Evolutionary conservation across 2,329 filamentous ascomycete genomes (phyloP).

Genomic region (Ophiocordyceps camponoti-leonardi): DNA sequence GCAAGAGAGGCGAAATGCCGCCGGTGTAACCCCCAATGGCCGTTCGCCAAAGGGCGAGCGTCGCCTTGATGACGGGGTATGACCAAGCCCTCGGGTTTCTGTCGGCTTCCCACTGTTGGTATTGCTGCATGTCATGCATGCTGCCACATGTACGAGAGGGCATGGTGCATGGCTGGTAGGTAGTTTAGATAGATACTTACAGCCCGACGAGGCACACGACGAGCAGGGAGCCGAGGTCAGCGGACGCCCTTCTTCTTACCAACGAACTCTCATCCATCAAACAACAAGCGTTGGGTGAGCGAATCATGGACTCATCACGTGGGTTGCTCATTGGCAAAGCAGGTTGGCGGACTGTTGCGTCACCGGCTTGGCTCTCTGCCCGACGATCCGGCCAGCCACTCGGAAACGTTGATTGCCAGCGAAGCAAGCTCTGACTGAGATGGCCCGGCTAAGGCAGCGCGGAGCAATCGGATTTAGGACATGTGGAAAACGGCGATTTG

Average conservation of each 20-base stretch:
- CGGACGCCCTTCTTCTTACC: background rate
- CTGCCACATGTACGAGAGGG: slow-evolving; percentile 3
- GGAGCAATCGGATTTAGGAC: background rate
- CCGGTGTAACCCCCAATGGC: slow-evolving; percentile 2
- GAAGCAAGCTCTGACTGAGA: background rate
- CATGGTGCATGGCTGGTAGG: slow-evolving; percentile 1
- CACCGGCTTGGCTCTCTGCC: background rate
- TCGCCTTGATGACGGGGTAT: slow-evolving; percentile 2
- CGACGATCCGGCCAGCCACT: background rate
- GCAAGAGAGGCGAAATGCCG: background rate
- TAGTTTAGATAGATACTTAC: background rate
- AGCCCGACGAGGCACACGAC: background rate
- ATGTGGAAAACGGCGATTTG: background rate
- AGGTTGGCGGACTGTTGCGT: too few species aligned
- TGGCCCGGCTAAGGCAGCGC: background rate
- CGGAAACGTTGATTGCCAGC: background rate
- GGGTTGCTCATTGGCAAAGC: too few species aligned
- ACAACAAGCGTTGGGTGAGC: background rate
- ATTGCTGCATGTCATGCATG: slow-evolving; percentile 8
- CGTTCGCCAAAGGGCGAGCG: background rate
- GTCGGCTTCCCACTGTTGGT: slow-evolving; percentile 1
- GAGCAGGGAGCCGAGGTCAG: background rate
- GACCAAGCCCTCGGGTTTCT: slow-evolving; percentile 4
- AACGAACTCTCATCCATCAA: background rate
- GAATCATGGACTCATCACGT: background rate